These are phyloP conservation scores for Monilinia fructicola DNA, from an alignment of 2,329 filamentous ascomycete species.

Conservation along the genomic window DNA sequence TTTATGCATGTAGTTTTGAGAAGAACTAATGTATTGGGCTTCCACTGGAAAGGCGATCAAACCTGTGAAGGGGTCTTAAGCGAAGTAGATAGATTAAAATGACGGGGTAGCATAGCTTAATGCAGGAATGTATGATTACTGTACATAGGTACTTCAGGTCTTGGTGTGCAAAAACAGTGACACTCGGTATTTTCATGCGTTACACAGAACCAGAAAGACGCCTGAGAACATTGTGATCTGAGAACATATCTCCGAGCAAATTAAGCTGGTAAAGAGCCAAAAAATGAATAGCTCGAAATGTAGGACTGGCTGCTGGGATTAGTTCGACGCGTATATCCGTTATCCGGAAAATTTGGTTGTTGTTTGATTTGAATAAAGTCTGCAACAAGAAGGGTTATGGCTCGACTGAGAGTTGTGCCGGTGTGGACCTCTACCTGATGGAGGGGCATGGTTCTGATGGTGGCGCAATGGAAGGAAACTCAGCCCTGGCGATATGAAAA, in stretches of 20 bases:
- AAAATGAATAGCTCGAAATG: not conserved
- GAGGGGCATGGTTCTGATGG: not conserved
- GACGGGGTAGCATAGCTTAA: not conserved
- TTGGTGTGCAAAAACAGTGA: not conserved
- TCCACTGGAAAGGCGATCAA: constrained; percentile 8
- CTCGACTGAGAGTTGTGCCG: not conserved
- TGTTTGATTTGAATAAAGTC: not conserved
- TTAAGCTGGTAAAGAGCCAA: not conserved
- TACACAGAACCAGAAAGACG: not conserved
- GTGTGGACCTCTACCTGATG: not conserved
- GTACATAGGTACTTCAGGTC: not conserved
- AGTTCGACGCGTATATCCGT: not conserved
- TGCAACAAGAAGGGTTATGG: not conserved
- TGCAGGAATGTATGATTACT: not conserved
- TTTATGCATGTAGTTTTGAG: not conserved
- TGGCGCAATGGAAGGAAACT: constrained; percentile 13
- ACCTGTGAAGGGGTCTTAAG: not conserved
- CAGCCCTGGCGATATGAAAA: not conserved
- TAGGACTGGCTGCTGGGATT: no score
- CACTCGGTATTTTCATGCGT: not conserved
- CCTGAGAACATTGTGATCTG: not conserved
- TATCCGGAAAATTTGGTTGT: not conserved
- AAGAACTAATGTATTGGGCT: not conserved
- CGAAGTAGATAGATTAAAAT: not conserved
- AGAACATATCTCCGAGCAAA: not conserved